These are phyloP conservation scores for Picea abies DNA, from an alignment of 83 land plant species.

Conservation along the genomic window DNA sequence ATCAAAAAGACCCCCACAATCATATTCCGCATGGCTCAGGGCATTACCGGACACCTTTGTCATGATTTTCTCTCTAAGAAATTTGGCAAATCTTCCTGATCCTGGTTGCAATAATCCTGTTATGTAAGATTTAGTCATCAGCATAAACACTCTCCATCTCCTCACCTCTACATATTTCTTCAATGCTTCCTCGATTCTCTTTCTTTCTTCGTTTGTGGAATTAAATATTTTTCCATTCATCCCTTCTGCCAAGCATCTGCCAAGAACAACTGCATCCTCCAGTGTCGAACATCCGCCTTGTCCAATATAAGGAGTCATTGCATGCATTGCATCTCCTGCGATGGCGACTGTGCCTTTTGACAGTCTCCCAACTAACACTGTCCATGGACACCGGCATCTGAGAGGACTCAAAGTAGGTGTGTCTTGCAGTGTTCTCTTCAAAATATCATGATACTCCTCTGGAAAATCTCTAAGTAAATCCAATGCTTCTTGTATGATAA, in stretches of 20 bases:
- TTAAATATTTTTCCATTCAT: not conserved
- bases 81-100: not conserved
- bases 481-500: slow-evolving; percentile 11
- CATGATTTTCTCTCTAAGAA: slow-evolving; percentile 17
- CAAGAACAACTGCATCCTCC: slow-evolving; percentile 37
- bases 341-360: slow-evolving; percentile 18
- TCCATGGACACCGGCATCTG: slow-evolving; percentile 20
- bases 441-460: slow-evolving; percentile 14
- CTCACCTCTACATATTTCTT: slow-evolving; percentile 7
- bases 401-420: not conserved
- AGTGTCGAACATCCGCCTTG: slow-evolving; percentile 29
- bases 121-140: slow-evolving; percentile 15
- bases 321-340: slow-evolving; percentile 32
- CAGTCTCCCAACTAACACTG: slow-evolving; percentile 3
- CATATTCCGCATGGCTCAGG: too few species aligned
- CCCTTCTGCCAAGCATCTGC: not conserved
- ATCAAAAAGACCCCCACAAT: not conserved
- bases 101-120: not conserved
- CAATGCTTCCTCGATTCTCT: not conserved
- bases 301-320: slow-evolving; percentile 36
- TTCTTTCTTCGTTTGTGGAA: not conserved
- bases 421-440: not conserved
- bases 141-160: slow-evolving; percentile 5
- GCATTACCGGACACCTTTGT: too few species aligned
- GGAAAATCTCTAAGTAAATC: slow-evolving; percentile 17